phyloP scores from a whole-genome alignment of 2,329 filamentous ascomycete species.

The Calycina herbarum region DNA sequence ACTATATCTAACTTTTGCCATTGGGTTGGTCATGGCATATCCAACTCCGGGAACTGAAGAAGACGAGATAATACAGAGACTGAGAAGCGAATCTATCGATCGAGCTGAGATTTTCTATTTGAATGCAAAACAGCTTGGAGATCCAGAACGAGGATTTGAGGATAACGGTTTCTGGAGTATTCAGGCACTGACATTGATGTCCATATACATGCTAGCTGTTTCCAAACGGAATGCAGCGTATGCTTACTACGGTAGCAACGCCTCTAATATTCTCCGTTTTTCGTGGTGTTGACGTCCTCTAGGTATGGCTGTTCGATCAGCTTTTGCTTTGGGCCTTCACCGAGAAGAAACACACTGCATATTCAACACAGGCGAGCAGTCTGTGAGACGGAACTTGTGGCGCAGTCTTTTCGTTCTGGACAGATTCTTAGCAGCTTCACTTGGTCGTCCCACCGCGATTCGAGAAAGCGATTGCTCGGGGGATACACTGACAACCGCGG shows the following conservation, averaged over 20 bases:
- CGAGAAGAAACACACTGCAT: constrained; percentile 58
- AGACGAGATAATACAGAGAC: constrained; percentile 50
- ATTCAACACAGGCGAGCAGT: constrained; percentile 49
- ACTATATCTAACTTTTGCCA: constrained; percentile 61
- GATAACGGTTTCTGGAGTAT: constrained; percentile 66
- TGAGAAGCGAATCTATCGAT: constrained; percentile 49
- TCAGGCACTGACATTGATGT: constrained; percentile 63
- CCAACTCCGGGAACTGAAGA: constrained; percentile 51
- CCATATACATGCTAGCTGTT: constrained; percentile 61
- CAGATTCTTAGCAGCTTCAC: constrained; percentile 59
- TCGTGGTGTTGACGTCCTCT: constrained; percentile 13
- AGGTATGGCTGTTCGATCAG: constrained; percentile 65
- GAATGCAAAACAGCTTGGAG: constrained; percentile 54
- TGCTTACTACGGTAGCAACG: constrained; percentile 56
- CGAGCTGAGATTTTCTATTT: constrained; percentile 63
- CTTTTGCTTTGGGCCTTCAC: constrained; percentile 62
- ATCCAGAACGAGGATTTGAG: constrained; percentile 53
- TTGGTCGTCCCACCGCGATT: constrained; percentile 63
- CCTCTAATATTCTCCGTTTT: constrained; percentile 14
- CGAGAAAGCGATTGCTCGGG: constrained; percentile 62
- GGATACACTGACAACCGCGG: constrained; percentile 40
- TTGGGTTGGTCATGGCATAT: constrained; percentile 59
- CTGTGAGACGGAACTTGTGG: constrained; percentile 59
- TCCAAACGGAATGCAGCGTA: constrained; percentile 65
- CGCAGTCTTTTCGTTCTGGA: constrained; percentile 65